These are phyloP conservation scores for Nicotiana paniculata DNA, from an alignment of 257 asterid species.

Conservation along the genomic window DNA sequence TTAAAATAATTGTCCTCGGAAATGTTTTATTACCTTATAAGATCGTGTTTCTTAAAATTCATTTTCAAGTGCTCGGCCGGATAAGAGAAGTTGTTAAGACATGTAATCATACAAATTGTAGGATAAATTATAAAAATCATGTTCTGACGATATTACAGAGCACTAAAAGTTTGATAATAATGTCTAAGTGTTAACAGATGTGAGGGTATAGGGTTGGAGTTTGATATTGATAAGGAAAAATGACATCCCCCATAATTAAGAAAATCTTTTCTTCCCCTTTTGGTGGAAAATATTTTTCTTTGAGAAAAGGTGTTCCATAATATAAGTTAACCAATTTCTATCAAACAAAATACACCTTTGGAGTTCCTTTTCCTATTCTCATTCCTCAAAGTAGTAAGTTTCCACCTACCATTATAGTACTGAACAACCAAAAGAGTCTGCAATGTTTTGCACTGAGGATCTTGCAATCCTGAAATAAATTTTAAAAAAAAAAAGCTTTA, in stretches of 20 bases:
- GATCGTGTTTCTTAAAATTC: background rate
- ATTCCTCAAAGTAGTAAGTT: background rate
- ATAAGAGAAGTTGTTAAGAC: background rate
- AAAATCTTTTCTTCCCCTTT: background rate
- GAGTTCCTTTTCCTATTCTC: background rate
- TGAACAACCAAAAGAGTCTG: background rate
- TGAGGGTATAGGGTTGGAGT: background rate
- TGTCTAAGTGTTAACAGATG: background rate
- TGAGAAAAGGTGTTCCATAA: background rate
- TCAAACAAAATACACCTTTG: background rate
- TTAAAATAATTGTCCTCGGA: background rate
- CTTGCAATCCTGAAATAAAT: background rate
- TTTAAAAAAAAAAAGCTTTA: background rate
- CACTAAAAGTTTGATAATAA: background rate
- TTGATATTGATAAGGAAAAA: background rate
- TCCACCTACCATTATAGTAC: background rate
- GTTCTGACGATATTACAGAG: background rate
- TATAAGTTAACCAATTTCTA: background rate
- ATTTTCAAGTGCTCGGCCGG: background rate
- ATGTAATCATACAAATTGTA: background rate
- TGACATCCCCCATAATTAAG: background rate
- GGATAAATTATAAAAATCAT: background rate
- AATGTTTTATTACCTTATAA: background rate
- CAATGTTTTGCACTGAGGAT: background rate
- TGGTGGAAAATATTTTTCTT: too few relatives aligned